Conservation (phyloP, 257 asterid species). For the Marsdenia floribunda region DNA sequence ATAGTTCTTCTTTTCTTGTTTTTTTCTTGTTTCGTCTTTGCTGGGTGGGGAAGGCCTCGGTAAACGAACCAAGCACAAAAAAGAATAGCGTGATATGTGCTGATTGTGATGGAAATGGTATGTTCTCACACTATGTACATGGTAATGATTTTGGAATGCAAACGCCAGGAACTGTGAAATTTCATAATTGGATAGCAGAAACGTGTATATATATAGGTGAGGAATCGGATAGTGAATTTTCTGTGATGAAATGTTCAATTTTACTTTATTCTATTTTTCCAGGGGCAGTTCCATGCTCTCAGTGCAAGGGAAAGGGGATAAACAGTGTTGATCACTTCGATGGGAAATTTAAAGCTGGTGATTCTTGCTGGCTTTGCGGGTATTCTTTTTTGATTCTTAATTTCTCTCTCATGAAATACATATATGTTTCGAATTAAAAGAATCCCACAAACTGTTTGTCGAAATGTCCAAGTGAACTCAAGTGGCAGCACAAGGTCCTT, state of each 20-base stretch:
- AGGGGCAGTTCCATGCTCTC: slow-evolving; percentile 60
- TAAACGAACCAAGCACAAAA: slow-evolving; percentile 24
- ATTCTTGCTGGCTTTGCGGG: slow-evolving; percentile 92
- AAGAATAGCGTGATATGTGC: slow-evolving; percentile 25
- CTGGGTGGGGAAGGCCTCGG: slow-evolving; percentile 20
- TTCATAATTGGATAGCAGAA: not conserved
- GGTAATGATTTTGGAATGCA: not conserved
- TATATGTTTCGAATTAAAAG: not conserved
- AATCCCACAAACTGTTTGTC: not conserved
- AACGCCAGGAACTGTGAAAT: no score
- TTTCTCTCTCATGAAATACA: not conserved
- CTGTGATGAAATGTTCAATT: no score
- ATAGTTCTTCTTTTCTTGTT: not conserved
- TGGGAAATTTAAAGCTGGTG: slow-evolving; percentile 79
- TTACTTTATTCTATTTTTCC: not conserved
- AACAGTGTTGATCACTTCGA: slow-evolving; percentile 68
- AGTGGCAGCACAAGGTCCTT: not conserved
- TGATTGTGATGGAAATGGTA: slow-evolving; percentile 39
- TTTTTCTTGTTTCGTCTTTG: not conserved
- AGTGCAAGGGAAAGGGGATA: slow-evolving; percentile 63
- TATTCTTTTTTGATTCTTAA: slow-evolving; percentile 8
- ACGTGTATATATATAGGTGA: not conserved
- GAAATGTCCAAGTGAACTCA: not conserved
- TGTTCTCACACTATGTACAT: not conserved
- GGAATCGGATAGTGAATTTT: no score